Evolutionary conservation across 2,329 filamentous ascomycete species (phyloP).

Genomic region (Aspergillus sp.): DNA sequence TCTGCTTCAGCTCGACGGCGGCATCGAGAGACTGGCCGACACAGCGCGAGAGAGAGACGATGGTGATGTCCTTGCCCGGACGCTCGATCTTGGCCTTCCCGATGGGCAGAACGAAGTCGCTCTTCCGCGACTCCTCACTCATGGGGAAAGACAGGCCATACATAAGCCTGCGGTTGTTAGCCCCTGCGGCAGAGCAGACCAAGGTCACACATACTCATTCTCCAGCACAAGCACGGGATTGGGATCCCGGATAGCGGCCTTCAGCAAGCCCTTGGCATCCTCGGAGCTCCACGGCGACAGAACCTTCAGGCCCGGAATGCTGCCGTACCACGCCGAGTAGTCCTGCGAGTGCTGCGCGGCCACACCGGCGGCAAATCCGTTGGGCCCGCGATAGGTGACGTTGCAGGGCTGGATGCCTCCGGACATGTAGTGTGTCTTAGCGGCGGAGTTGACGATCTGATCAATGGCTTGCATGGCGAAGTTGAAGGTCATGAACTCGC

Average conservation of each 20-base stretch:
- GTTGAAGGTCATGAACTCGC: constrained; percentile 99
- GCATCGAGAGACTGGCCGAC: constrained; percentile 85
- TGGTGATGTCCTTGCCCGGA: constrained; percentile 86
- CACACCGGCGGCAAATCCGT: constrained; percentile 93
- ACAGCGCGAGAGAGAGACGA: constrained; percentile 88
- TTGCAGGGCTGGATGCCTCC: constrained; percentile 99
- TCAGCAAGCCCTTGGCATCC: constrained; percentile 95
- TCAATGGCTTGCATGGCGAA: constrained; percentile 99
- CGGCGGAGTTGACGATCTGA: constrained; percentile 97
- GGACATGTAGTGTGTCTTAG: constrained; percentile 99
- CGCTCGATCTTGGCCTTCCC: constrained; percentile 99
- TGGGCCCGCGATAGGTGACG: constrained; percentile 98
- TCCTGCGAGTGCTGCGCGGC: constrained; percentile 98
- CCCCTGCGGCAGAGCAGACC: neutral
- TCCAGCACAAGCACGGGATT: constrained; percentile 91
- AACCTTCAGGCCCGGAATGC: constrained; percentile 94
- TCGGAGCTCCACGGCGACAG: constrained; percentile 93
- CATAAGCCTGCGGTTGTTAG: constrained; percentile 49
- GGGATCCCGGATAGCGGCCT: constrained; percentile 94
- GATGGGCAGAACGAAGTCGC: constrained; percentile 93
- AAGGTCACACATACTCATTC: constrained; percentile 54
- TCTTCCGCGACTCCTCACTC: constrained; percentile 91
- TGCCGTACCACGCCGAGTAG: constrained; percentile 97
- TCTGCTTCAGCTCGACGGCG: constrained; percentile 85
- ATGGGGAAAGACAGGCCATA: constrained; percentile 95